Evolutionary conservation across 768 basidiomycete species (phyloP).

Genomic region (Tricholoma bakamatsutake): DNA sequence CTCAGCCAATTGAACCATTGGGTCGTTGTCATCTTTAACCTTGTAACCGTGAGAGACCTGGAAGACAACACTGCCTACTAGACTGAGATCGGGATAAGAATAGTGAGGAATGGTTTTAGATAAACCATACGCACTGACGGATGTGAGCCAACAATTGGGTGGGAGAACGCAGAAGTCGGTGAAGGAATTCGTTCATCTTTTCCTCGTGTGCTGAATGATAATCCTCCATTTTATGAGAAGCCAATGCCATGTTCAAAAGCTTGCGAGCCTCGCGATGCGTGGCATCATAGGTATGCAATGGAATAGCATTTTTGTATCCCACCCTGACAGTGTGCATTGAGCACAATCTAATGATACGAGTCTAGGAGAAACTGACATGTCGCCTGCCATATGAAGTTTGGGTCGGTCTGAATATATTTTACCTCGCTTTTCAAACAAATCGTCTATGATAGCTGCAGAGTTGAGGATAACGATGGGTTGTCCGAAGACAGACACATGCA

Average conservation of each 20-base stretch:
- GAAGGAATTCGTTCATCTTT: conserved; percentile 5
- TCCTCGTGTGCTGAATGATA: conserved; percentile 3
- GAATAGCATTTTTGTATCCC: conserved; percentile 3
- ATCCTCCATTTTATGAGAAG: conserved; percentile 3
- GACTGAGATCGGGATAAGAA: neutral
- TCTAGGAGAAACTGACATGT: neutral
- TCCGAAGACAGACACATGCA: conserved; percentile 9
- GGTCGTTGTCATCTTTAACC: conserved; percentile 6
- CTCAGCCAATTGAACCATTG: conserved; percentile 6
- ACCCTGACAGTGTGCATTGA: neutral
- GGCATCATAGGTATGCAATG: conserved; percentile 1
- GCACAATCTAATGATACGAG: neutral
- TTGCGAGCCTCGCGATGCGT: conserved; percentile 8
- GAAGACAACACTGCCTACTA: conserved; percentile 5
- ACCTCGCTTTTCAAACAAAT: conserved; percentile 27
- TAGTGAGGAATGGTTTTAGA: neutral
- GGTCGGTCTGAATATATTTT: conserved; percentile 26
- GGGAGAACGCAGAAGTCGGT: conserved; percentile 2
- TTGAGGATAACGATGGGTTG: conserved; percentile 26
- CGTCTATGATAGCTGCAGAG: conserved; percentile 18
- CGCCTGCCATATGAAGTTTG: conserved; percentile 10
- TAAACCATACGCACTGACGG: conserved; percentile 11
- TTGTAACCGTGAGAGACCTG: conserved; percentile 11
- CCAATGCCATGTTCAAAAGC: conserved; percentile 2
- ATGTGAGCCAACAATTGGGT: neutral